Conservation (phyloP, 1,139 yeast genomes). For the Hemisphaericaspora subhashii region DNA sequence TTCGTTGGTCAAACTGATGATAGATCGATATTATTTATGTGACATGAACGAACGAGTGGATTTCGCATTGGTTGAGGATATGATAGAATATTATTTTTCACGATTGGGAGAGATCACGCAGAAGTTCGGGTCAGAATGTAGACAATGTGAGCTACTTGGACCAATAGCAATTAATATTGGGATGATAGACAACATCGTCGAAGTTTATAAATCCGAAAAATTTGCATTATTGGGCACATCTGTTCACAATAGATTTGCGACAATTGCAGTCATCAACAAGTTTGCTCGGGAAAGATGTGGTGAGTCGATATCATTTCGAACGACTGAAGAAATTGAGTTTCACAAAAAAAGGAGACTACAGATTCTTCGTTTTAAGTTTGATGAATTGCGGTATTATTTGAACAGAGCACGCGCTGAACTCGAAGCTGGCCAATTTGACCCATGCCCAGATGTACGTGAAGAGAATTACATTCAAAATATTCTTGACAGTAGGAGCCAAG, state of each 20-base stretch:
- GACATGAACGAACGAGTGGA: constrained; percentile 22
- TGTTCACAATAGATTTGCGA: constrained; percentile 11
- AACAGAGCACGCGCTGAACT: too few species aligned
- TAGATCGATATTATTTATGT: constrained; percentile 17
- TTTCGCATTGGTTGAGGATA: constrained; percentile 8
- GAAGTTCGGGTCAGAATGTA: too few species aligned
- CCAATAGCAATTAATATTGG: too few species aligned
- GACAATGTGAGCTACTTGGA: too few species aligned
- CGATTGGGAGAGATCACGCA: too few species aligned
- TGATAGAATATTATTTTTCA: constrained; percentile 9
- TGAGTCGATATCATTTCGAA: too few species aligned
- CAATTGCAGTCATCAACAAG: too few species aligned
- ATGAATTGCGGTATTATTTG: constrained; percentile 7
- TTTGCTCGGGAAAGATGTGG: too few species aligned
- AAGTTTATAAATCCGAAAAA: background rate
- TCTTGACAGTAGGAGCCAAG: background rate
- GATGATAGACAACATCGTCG: too few species aligned
- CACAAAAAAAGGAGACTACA: constrained; percentile 8
- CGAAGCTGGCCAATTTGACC: too few species aligned
- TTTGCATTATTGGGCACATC: constrained; percentile 10
- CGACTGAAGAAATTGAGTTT: constrained; percentile 8
- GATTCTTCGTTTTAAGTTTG: constrained; percentile 13
- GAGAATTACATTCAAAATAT: background rate
- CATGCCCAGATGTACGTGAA: too few species aligned
- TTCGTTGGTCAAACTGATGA: constrained; percentile 17